These are phyloP conservation scores for Ustilago bromivora DNA, from an alignment of 1,284 basidiomycete species.

Conservation along the genomic window DNA sequence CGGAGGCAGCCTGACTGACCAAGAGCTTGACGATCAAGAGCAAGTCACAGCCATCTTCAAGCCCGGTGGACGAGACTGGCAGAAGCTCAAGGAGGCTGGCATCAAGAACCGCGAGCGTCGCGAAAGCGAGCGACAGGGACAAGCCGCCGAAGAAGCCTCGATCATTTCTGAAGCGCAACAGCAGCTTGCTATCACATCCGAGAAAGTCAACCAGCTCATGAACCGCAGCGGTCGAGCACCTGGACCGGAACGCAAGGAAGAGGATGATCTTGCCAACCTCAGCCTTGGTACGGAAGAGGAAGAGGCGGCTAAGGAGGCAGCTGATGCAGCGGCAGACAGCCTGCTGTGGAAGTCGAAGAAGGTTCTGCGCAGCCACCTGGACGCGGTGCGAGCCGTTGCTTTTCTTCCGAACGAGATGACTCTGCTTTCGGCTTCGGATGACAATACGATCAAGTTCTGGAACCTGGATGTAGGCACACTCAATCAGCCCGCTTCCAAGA, in stretches of 20 bases:
- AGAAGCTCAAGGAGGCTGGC: constrained; percentile 60
- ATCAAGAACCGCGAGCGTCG: constrained; percentile 51
- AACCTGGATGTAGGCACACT: constrained; percentile 72
- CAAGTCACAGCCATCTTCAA: constrained; percentile 62
- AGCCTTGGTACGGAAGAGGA: constrained; percentile 48
- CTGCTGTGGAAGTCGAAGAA: constrained; percentile 65
- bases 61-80: constrained; percentile 58
- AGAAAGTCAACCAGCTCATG: constrained; percentile 57
- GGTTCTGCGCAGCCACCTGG: constrained; percentile 80
- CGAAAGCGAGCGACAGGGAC: constrained; percentile 30
- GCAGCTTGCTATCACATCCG: constrained; percentile 55
- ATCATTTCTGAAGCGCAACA: constrained; percentile 50
- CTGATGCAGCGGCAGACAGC: constrained; percentile 53
- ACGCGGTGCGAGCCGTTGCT: constrained; percentile 87
- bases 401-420: constrained; percentile 84
- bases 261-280: constrained; percentile 60
- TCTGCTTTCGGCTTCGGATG: constrained; percentile 90
- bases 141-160: constrained; percentile 30
- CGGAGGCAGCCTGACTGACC: constrained; percentile 35
- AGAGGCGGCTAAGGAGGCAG: constrained; percentile 41
- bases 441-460: constrained; percentile 97
- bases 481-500: constrained; percentile 42
- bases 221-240: constrained; percentile 38
- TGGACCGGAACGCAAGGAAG: constrained; percentile 42
- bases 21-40: constrained; percentile 52